Conservation (phyloP, 768 basidiomycete species). For the Boletus subparvulus region DNA sequence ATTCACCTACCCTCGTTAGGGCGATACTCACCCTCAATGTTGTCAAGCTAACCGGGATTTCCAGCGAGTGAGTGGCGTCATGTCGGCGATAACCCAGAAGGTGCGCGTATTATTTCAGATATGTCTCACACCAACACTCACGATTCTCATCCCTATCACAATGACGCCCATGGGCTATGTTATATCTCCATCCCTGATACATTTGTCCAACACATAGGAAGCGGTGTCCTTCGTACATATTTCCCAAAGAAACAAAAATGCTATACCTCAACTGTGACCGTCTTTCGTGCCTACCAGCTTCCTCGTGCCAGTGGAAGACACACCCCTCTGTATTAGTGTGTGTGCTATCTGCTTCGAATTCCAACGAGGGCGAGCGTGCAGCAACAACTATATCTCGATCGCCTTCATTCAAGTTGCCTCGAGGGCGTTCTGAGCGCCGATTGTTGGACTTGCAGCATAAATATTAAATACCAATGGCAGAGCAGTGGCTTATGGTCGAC, state of each 20-base stretch:
- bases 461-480: too few relatives aligned
- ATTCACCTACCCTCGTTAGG: conserved; percentile 62
- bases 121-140: background rate
- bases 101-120: conserved; percentile 42
- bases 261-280: conserved; percentile 67
- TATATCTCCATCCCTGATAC: background rate
- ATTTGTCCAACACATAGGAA: conserved; percentile 32
- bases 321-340: conserved; percentile 24
- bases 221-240: conserved; percentile 72
- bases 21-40: conserved; percentile 64
- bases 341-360: conserved; percentile 7
- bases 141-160: background rate
- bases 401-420: conserved; percentile 1
- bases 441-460: too few relatives aligned
- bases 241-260: conserved; percentile 72
- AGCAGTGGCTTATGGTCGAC: background rate
- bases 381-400: background rate
- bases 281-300: conserved; percentile 65
- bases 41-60: conserved; percentile 79
- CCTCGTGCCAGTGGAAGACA: conserved; percentile 29
- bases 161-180: background rate
- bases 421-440: conserved; percentile 5
- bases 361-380: background rate
- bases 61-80: conserved; percentile 71
- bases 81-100: conserved; percentile 77